Evolutionary conservation across 2,329 filamentous ascomycete species (phyloP), one percentile per base, ranked within the genome.

Genomic region (Penicillium sp.): DNA sequence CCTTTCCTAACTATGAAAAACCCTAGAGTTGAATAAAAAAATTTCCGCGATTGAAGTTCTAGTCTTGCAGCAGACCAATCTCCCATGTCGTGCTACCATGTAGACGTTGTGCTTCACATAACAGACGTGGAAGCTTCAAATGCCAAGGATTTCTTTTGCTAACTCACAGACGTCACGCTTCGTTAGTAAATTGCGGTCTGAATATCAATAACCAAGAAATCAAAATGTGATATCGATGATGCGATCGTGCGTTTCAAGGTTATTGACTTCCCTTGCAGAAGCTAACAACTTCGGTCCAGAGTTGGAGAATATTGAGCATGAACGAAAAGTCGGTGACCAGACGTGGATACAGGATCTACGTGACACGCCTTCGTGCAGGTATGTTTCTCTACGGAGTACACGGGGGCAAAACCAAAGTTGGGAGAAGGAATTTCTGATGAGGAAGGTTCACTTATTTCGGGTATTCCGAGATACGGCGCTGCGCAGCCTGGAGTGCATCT

Each of bases 121-220:
- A 14, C n/a, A 10, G 33, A 18, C 13, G 33, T 13, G 5, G n/a
- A 18, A 36, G n/a, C n/a, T 18, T 3, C 29, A 14, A 7, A 8
- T 33, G 33, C n/a, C n/a, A 34, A 34, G 33, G 33, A 8, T 3
- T 16, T 31, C 9, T 31, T 16, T 18, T 7, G 34, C 34, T n/a
- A 37, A 37, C 16, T 21, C 34, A 19, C 14, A 4, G 21, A 13
- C 37, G 31, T 28, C 33, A 48, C 45, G 26, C 16, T 9, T 40
- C 5, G 47, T 9, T 29, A 6, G 36, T 13, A 21, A 49, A 24
- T 26, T 49, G 36, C 47, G 18, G 47, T 49, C 47, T 49, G 36
- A 13, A 40, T 31, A 31, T 16, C 14, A 40, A 42, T 23, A 49
- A 9, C n/a, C 29, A 21, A 5, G 9, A 42, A 21, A 42, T 49